Evolutionary conservation across 345 rosid species (phyloP).

Genomic region (Dimocarpus longan): DNA sequence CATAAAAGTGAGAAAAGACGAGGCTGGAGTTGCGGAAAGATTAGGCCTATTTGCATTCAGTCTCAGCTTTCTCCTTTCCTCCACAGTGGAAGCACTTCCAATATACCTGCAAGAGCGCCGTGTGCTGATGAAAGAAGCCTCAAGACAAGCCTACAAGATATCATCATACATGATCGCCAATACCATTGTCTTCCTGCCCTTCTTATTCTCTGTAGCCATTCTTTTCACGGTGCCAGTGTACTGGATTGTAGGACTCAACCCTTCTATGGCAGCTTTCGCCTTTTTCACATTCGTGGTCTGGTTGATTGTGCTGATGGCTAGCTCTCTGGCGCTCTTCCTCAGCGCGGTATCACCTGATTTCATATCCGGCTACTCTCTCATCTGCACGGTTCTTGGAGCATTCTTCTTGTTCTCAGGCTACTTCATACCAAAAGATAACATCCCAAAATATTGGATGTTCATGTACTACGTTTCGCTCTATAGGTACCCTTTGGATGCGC

Average conservation of each 20-base stretch:
- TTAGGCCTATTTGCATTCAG: slow-evolving; percentile 88
- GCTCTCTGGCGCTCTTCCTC: slow-evolving; percentile 76
- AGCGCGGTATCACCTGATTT: slow-evolving; percentile 85
- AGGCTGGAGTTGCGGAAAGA: slow-evolving; percentile 68
- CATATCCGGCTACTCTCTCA: slow-evolving; percentile 78
- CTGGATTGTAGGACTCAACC: slow-evolving; percentile 90
- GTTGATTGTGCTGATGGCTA: slow-evolving; percentile 80
- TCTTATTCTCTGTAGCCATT: slow-evolving; percentile 63
- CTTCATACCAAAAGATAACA: slow-evolving; percentile 86
- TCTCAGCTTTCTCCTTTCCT: slow-evolving; percentile 83
- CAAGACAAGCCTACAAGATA: slow-evolving; percentile 72
- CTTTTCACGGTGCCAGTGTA: slow-evolving; percentile 77
- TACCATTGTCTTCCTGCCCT: slow-evolving; percentile 75
- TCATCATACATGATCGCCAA: slow-evolving; percentile 94
- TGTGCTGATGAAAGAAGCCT: slow-evolving; percentile 85
- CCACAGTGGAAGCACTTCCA: slow-evolving; percentile 93
- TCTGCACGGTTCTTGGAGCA: slow-evolving; percentile 80
- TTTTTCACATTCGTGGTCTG: slow-evolving; percentile 78
- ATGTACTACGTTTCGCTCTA: slow-evolving; percentile 89
- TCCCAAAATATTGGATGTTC: slow-evolving; percentile 85
- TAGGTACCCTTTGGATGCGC: slow-evolving; percentile 77
- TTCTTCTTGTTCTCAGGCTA: slow-evolving; percentile 91
- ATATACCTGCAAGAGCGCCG: slow-evolving; percentile 84
- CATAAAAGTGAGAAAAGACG: slow-evolving; percentile 54
- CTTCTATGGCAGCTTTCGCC: slow-evolving; percentile 56